Conservation (phyloP, 129 eudicot genomes). For the Chrysanthemum seticuspe region DNA sequence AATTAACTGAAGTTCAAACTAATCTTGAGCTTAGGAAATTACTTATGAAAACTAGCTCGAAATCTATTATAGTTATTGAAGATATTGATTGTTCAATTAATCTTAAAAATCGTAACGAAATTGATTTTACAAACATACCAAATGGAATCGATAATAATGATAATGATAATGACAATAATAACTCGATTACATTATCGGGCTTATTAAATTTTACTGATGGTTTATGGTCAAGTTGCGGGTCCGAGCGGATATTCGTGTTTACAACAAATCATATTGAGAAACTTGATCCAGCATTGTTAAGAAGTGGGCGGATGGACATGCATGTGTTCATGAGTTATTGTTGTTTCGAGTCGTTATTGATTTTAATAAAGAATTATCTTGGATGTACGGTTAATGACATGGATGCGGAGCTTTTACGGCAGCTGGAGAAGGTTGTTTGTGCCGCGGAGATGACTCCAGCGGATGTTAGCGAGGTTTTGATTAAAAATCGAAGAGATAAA, state of each 20-base stretch:
- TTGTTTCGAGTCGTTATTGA: conserved; percentile 51
- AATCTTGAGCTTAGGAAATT: too few species aligned
- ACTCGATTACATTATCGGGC: conserved; percentile 71
- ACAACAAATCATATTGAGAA: conserved; percentile 89
- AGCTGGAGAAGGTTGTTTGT: conserved; percentile 47
- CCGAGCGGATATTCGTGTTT: conserved; percentile 90
- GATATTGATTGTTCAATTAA: too few species aligned
- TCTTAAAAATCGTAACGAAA: too few species aligned
- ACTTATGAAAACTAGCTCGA: too few species aligned
- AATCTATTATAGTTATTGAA: too few species aligned
- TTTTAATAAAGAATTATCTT: conserved; percentile 64
- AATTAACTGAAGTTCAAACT: too few species aligned
- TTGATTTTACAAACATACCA: too few species aligned
- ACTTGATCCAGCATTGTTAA: conserved; percentile 92
- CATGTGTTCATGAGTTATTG: conserved; percentile 82
- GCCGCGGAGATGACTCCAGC: conserved; percentile 91
- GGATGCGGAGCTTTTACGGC: conserved; percentile 25
- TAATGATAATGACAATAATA: conserved; percentile 27
- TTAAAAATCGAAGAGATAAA: conserved; percentile 68
- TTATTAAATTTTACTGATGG: conserved; percentile 89
- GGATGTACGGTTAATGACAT: conserved; percentile 56
- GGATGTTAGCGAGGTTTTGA: conserved; percentile 82
- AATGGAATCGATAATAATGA: conserved; percentile 20
- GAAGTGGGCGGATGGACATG: conserved; percentile 98
- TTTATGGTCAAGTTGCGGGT: conserved; percentile 92